Evolutionary conservation across 768 basidiomycete species (phyloP).

Genomic region (Tricholomella constricta): DNA sequence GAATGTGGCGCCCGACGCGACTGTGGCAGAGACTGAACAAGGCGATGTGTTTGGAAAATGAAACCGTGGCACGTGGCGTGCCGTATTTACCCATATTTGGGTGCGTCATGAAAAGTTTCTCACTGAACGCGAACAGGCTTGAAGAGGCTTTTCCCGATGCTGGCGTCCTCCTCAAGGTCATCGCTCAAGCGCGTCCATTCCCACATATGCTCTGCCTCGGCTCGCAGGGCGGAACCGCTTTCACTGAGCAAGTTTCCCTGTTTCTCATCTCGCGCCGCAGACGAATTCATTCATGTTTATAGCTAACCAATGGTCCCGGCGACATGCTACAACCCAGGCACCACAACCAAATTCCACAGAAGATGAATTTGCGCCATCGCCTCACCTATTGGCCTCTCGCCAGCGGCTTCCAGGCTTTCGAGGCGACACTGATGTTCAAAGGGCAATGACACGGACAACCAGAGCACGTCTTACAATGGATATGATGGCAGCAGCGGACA

Average conservation of each 20-base stretch:
- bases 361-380: constrained; percentile 5
- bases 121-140: not conserved
- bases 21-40: constrained; percentile 21
- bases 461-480: constrained; percentile 34
- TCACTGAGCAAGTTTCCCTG: constrained; percentile 5
- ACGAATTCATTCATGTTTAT: not conserved
- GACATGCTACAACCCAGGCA: constrained; percentile 9
- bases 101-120: constrained; percentile 14
- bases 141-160: constrained; percentile 3
- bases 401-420: constrained; percentile 5
- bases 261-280: not conserved
- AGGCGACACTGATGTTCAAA: constrained; percentile 17
- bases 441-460: constrained; percentile 15
- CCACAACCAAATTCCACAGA: not conserved
- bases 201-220: not conserved
- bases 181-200: constrained; percentile 11
- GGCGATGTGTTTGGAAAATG: constrained; percentile 15
- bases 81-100: constrained; percentile 15
- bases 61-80: constrained; percentile 17
- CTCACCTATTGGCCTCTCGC: constrained; percentile 11
- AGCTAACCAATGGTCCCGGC: constrained; percentile 4
- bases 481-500: constrained; percentile 39
- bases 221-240: not conserved
- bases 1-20: constrained; percentile 22
- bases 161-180: constrained; percentile 14